Percentiles rank a stretch among this genome's conserved stretches.
These are phyloP conservation scores for Rhododendron ovatum DNA, from an alignment of 148 eudicot genomes.

Conservation along the genomic window DNA sequence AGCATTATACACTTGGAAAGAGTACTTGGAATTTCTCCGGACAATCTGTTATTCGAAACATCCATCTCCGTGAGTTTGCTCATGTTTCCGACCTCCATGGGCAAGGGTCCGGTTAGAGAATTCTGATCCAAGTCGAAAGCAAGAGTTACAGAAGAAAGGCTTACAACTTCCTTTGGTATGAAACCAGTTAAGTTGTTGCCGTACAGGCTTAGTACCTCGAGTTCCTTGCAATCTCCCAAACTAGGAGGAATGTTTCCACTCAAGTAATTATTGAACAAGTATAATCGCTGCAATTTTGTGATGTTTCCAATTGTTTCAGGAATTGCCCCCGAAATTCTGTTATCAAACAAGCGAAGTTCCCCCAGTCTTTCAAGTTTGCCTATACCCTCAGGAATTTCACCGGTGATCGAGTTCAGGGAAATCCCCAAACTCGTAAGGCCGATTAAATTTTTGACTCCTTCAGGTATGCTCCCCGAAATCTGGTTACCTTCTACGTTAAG, in stretches of 20 bases:
- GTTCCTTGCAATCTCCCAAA: background rate
- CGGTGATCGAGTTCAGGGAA: too few species aligned
- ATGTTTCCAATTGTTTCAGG: too few species aligned
- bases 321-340: too few species aligned
- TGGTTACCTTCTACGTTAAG: background rate
- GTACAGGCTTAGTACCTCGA: background rate
- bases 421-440: rapidly evolving
- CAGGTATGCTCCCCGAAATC: background rate
- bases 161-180: background rate
- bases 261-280: too few species aligned
- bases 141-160: background rate
- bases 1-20: background rate
- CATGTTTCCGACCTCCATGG: background rate
- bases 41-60: background rate
- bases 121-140: background rate
- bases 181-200: background rate
- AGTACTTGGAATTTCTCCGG: background rate
- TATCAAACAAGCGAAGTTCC: background rate
- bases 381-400: too few species aligned
- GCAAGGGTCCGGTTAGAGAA: background rate
- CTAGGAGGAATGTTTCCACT: too few species aligned
- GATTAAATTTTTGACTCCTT: background rate
- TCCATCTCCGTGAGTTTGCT: background rate
- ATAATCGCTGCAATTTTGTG: too few species aligned
- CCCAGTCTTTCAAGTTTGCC: background rate